Evolutionary conservation across 2,329 filamentous ascomycete genomes (phyloP), one percentile per base, ranked within the genome.

Genomic region (Exophiala sideris): DNA sequence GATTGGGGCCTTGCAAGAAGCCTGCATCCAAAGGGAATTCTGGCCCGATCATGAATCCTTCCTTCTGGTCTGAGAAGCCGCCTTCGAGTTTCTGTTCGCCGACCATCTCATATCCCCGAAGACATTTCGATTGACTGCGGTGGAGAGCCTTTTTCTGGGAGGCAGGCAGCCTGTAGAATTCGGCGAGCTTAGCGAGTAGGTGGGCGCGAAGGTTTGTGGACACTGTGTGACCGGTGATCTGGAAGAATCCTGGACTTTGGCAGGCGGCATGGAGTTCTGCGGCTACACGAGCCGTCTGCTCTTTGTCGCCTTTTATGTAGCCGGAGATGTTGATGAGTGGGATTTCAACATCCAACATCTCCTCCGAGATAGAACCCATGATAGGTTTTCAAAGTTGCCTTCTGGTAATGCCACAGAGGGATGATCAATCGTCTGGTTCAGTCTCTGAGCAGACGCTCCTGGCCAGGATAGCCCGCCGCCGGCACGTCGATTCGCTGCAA

Each of bases 261-360:
- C 47, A 49, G 3, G 47, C 47, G 9, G 47, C 41, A 3, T 36
- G 48, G 3, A 97, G 76, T 64, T 97, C 92, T 68, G 97, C 91
- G 7, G 87, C 84, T 63, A 97, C 78, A 56, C 84, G 79, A 59
- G 90, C 80, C 36, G 91, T 91, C 45, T 97, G 72, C 58, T 91
- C 87, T 63, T 95, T 90, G 18, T 89, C 92, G 40, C 84, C 84
- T n/a, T 88, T 87, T 78, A 94, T 96, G 18, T 42, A 42, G 40
- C n/a, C n/a, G 2, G 40, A 42, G 18, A 42, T 42, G 18, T 42
- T 16, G 11, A 42, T 42, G 5, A 42, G 12, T 10, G 40, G 40
- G 64, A 95, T 86, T 72, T 96, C 92, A 45, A 86, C 79, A 50
- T 85, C 83, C 57, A 85, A 80, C 62, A 86, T 76, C 0, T 85